Percentiles rank a stretch among this genome's conserved stretches.
phyloP scores from a whole-genome alignment of 2,329 filamentous ascomycete genomes.

The Xylaria sp. region DNA sequence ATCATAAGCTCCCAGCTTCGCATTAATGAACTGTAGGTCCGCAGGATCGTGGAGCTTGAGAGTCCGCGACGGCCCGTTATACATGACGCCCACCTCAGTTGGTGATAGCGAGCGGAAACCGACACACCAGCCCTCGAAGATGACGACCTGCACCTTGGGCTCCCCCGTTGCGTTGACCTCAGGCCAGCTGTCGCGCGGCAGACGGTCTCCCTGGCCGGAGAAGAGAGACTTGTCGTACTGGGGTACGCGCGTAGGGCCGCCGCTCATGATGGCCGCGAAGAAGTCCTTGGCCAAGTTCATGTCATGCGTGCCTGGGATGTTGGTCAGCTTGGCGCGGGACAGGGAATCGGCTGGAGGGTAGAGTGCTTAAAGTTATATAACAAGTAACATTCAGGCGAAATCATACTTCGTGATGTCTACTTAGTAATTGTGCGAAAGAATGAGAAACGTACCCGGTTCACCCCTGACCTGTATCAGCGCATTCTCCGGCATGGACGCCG shows the following conservation, averaged over 20 bases:
- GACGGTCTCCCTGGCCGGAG: conserved; percentile 76
- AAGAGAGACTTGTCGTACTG: conserved; percentile 85
- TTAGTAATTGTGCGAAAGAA: no score
- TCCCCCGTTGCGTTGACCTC: conserved; percentile 58
- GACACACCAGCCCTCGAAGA: conserved; percentile 92
- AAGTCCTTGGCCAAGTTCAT: conserved; percentile 66
- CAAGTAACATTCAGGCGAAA: not conserved
- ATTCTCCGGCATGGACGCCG: conserved; percentile 70
- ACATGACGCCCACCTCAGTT: conserved; percentile 57
- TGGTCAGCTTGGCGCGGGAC: not conserved
- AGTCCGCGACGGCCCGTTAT: conserved; percentile 57
- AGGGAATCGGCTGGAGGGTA: not conserved
- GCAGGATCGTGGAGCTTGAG: conserved; percentile 55
- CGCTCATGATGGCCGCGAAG: conserved; percentile 62
- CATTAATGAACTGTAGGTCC: conserved; percentile 58
- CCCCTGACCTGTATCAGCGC: conserved; percentile 80
- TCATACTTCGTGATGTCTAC: no score
- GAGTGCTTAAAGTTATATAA: not conserved
- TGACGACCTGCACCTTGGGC: conserved; percentile 64
- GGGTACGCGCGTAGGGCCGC: conserved; percentile 64
- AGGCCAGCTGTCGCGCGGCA: conserved; percentile 66
- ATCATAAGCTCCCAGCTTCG: conserved; percentile 54
- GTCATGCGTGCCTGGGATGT: conserved; percentile 72
- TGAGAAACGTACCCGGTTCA: conserved; percentile 70
- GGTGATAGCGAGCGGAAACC: conserved; percentile 73